Conservation (phyloP, 441 rosid genomes). For the Jatropha multifida region DNA sequence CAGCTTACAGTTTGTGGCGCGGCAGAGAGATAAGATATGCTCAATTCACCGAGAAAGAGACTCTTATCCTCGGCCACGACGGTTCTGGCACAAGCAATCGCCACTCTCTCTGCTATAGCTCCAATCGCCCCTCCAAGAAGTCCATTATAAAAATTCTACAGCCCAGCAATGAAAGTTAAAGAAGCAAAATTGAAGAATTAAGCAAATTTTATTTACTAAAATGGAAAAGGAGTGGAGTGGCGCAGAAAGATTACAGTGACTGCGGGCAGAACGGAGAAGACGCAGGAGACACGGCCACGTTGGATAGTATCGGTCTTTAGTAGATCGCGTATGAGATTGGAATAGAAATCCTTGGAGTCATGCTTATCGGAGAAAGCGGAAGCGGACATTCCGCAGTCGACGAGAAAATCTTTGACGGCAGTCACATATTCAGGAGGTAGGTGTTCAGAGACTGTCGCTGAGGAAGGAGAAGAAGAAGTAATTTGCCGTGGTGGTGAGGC, state of each 20-base stretch:
- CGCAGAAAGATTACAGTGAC: conserved; percentile 39
- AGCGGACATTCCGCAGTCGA: neutral
- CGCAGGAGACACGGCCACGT: conserved; percentile 66
- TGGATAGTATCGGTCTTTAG: conserved; percentile 41
- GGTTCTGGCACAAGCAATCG: conserved; percentile 64
- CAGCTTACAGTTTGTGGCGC: neutral
- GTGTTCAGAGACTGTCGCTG: neutral
- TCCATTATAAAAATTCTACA: conserved; percentile 54
- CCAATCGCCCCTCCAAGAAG: conserved; percentile 72
- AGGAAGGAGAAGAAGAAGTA: neutral
- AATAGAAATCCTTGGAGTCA: neutral
- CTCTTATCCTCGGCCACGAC: conserved; percentile 53
- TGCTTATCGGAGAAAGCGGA: neutral
- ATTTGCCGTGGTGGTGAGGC: no score
- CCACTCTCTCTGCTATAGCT: conserved; percentile 60
- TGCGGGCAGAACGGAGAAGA: conserved; percentile 55
- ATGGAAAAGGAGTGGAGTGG: neutral
- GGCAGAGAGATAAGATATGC: conserved; percentile 64
- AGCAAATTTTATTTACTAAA: neutral
- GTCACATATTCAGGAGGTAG: neutral
- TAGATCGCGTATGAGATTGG: conserved; percentile 37
- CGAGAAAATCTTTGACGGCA: neutral
- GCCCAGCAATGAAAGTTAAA: neutral
- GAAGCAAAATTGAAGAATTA: no score
- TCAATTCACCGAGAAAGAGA: conserved; percentile 67